phyloP scores from a whole-genome alignment of 2,329 filamentous ascomycete genomes.

The Decorospora gaudefroyi region DNA sequence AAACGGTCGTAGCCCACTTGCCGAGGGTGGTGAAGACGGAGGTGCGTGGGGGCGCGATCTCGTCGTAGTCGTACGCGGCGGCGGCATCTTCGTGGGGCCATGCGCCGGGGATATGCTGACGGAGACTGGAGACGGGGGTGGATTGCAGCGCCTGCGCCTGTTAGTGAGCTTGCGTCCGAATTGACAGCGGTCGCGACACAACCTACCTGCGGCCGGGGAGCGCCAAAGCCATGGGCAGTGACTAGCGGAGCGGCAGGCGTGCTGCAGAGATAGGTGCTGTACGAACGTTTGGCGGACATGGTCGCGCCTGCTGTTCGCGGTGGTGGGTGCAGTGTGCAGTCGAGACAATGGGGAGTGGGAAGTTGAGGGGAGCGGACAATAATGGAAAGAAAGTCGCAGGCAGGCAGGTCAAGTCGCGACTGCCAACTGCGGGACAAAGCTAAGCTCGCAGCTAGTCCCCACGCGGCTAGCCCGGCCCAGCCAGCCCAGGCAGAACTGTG shows the following conservation, averaged over 20 bases:
- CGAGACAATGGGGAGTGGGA: slow-evolving; percentile 13
- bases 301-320: slow-evolving; percentile 8
- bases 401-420: no score
- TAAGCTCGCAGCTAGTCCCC: no score
- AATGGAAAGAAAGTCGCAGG: slow-evolving; percentile 11
- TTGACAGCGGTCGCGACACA: slow-evolving; percentile 9
- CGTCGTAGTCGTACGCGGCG: slow-evolving; percentile 2
- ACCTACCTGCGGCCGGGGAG: slow-evolving; percentile 28
- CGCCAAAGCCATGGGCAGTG: slow-evolving; percentile 17
- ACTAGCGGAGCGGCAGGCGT: slow-evolving; percentile 15
- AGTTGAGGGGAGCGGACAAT: slow-evolving; percentile 13
- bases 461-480: no score
- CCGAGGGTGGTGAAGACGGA: slow-evolving; percentile 24
- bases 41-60: slow-evolving; percentile 1
- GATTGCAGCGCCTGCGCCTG: slow-evolving; percentile 15
- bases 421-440: not conserved
- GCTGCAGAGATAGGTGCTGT: slow-evolving; percentile 20
- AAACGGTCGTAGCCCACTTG: slow-evolving; percentile 19
- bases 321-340: slow-evolving; percentile 12
- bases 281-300: slow-evolving; percentile 28
- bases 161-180: slow-evolving; percentile 19
- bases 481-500: no score
- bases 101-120: slow-evolving; percentile 18
- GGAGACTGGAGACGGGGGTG: slow-evolving; percentile 1
- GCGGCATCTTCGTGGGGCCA: slow-evolving; percentile 18